Percentiles rank a stretch among this genome's conserved stretches.
Conservation (phyloP, 2,329 filamentous ascomycete genomes). For the Colletotrichum gigasporum region DNA sequence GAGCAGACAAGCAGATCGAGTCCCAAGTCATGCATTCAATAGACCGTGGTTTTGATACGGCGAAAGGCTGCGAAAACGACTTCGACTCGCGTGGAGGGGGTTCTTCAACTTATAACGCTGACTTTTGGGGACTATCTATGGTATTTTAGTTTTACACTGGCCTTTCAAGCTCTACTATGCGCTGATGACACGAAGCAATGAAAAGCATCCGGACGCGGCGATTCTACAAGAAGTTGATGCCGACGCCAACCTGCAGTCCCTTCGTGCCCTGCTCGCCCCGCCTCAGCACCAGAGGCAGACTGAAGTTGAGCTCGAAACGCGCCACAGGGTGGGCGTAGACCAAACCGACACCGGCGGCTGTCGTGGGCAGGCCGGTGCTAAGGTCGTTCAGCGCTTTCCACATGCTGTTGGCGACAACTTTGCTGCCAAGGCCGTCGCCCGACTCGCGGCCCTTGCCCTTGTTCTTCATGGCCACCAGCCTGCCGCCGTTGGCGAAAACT, state of each 20-base stretch:
- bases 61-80: background rate
- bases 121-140: background rate
- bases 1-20: too few relatives aligned
- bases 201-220: too few relatives aligned
- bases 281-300: constrained; percentile 82
- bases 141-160: background rate
- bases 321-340: constrained; percentile 96
- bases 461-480: constrained; percentile 79
- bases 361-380: constrained; percentile 79
- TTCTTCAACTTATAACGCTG: background rate
- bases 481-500: constrained; percentile 89
- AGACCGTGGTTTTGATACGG: too few relatives aligned
- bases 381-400: constrained; percentile 74
- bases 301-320: constrained; percentile 95
- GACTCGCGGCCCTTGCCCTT: constrained; percentile 57
- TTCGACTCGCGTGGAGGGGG: too few relatives aligned
- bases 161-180: background rate
- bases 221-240: constrained; percentile 90
- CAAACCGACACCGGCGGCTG: constrained; percentile 86
- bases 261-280: constrained; percentile 89
- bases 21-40: too few relatives aligned
- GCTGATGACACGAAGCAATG: background rate
- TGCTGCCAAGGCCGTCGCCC: constrained; percentile 45
- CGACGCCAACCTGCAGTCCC: constrained; percentile 93
- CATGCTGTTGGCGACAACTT: constrained; percentile 63